These are phyloP conservation scores for Aspergillus sp. DNA, from an alignment of 2,329 filamentous ascomycete species.

Conservation along the genomic window DNA sequence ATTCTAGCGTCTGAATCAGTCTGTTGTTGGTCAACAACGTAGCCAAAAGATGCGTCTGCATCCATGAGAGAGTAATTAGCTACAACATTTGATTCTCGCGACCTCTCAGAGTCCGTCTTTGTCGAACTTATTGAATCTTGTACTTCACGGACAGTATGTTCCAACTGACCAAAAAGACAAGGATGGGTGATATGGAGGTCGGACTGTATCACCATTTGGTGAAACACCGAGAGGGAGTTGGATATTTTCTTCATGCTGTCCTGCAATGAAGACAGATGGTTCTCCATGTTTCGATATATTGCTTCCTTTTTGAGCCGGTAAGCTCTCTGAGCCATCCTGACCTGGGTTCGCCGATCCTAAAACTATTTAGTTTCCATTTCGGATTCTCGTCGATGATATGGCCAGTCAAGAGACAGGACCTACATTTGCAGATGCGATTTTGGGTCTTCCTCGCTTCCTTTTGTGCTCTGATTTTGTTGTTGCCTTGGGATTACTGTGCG, in stretches of 20 bases:
- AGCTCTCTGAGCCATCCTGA: conserved; percentile 79
- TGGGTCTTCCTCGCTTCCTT: conserved; percentile 4
- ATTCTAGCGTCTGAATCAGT: background rate
- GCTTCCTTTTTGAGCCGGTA: conserved; percentile 83
- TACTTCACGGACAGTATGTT: background rate
- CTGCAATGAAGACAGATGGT: conserved; percentile 67
- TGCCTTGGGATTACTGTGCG: background rate
- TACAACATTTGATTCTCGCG: background rate
- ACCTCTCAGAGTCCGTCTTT: background rate
- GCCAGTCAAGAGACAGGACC: background rate
- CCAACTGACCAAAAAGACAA: conserved; percentile 1
- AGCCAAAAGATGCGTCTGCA: background rate
- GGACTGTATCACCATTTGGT: conserved; percentile 2
- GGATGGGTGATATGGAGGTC: conserved; percentile 9
- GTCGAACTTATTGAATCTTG: background rate
- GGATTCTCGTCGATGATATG: too few species aligned
- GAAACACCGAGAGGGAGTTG: background rate
- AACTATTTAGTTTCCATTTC: background rate
- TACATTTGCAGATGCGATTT: background rate
- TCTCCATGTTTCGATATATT: conserved; percentile 70
- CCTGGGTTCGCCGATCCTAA: conserved; percentile 69
- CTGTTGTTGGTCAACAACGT: background rate
- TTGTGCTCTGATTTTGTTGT: background rate
- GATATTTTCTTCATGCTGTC: conserved; percentile 27
- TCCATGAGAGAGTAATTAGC: background rate